Evolutionary conservation across 495 filamentous ascomycete genomes (phyloP).

Genomic region (Penicillium bialowiezense): DNA sequence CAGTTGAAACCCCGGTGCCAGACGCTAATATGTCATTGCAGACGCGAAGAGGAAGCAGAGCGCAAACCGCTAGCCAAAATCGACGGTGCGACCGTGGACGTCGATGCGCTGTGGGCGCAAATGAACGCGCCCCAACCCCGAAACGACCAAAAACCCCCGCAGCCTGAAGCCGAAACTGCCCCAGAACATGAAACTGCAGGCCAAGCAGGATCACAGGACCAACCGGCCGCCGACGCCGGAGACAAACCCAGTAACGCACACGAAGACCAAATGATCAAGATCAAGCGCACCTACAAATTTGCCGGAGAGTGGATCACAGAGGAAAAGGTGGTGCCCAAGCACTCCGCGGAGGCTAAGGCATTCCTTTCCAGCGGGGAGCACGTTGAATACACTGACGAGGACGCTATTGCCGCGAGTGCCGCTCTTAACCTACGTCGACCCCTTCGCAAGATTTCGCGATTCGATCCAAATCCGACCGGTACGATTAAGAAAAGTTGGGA

Average conservation of each 20-base stretch:
- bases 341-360: constrained; percentile 77
- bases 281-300: constrained; percentile 87
- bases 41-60: constrained; percentile 51
- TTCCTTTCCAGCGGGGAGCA: constrained; percentile 59
- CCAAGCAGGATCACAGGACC: constrained; percentile 22
- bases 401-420: constrained; percentile 13
- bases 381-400: constrained; percentile 37
- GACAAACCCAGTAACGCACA: constrained; percentile 12
- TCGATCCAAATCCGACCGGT: constrained; percentile 67
- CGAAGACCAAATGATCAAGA: constrained; percentile 62
- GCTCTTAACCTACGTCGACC: constrained; percentile 56
- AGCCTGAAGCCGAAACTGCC: constrained; percentile 13
- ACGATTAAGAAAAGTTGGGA: constrained; percentile 51
- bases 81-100: constrained; percentile 76
- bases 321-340: constrained; percentile 72
- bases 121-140: constrained; percentile 57
- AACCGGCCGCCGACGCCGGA: constrained; percentile 16
- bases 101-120: constrained; percentile 82
- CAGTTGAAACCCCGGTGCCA: constrained; percentile 8
- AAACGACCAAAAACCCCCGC: constrained; percentile 11
- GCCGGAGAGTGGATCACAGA: constrained; percentile 83
- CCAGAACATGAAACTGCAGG: constrained; percentile 10
- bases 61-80: constrained; percentile 58
- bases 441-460: constrained; percentile 68
- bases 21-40: constrained; percentile 28